phyloP scores from a whole-genome alignment of 2,329 filamentous ascomycete species.

The Ciborinia camelliae region DNA sequence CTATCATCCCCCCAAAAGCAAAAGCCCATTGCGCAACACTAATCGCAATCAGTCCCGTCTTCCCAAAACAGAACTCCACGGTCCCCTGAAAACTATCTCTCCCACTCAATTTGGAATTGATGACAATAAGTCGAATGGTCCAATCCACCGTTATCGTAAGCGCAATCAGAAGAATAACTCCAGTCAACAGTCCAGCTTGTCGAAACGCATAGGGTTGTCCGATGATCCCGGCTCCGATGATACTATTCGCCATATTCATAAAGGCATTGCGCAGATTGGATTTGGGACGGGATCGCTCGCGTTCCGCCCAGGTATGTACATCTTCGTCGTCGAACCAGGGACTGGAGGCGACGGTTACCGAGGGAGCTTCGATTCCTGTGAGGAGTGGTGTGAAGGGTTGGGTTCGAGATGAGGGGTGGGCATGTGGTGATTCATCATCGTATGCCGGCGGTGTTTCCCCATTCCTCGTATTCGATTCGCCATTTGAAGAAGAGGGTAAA shows the following conservation, averaged over 20 bases:
- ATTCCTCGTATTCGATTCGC: conserved; percentile 8
- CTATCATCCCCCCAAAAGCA: conserved; percentile 97
- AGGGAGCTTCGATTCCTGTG: conserved; percentile 79
- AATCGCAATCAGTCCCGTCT: conserved; percentile 83
- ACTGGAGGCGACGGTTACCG: conserved; percentile 58
- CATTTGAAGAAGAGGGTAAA: conserved; percentile 27
- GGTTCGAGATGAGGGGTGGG: conserved; percentile 34
- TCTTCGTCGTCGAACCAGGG: conserved; percentile 42
- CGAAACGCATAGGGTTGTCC: conserved; percentile 94
- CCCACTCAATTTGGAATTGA: conserved; percentile 95
- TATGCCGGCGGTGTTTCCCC: conserved; percentile 45
- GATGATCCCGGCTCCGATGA: conserved; percentile 76
- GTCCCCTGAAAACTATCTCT: conserved; percentile 93
- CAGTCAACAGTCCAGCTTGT: conserved; percentile 82
- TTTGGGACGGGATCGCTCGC: conserved; percentile 65
- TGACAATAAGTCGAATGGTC: conserved; percentile 95
- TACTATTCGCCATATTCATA: conserved; percentile 99
- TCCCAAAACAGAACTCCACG: conserved; percentile 92
- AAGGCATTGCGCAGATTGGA: conserved; percentile 85
- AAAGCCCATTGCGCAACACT: conserved; percentile 92
- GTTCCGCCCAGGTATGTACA: conserved; percentile 49
- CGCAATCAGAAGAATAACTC: conserved; percentile 70
- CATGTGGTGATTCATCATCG: conserved; percentile 30
- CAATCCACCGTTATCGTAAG: conserved; percentile 89
- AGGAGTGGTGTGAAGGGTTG: conserved; percentile 59